Percentiles rank a stretch among this genome's conserved stretches.
Conservation (phyloP, 2,329 filamentous ascomycete species). For the Sclerotinia nivalis region DNA sequence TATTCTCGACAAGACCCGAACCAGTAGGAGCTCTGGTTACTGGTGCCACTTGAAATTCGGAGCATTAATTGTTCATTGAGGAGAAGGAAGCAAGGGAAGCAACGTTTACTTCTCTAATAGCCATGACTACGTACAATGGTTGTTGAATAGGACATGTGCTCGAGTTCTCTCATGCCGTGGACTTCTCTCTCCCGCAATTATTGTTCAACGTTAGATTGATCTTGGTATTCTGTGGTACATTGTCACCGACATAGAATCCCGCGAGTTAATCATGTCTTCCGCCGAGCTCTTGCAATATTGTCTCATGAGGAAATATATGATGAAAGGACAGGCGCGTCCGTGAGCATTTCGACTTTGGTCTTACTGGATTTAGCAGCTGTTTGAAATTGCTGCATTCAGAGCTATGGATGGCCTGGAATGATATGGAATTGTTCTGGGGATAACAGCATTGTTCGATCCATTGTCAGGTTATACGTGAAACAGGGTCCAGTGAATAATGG, state of each 20-base stretch:
- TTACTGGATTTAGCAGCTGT: neutral
- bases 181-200: too few species aligned
- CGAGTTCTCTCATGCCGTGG: neutral
- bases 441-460: neutral
- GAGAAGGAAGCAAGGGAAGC: neutral
- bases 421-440: neutral
- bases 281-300: neutral
- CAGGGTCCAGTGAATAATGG: neutral
- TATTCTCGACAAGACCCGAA: slow-evolving; percentile 83
- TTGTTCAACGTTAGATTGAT: too few species aligned
- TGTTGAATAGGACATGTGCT: neutral
- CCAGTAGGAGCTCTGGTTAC: slow-evolving; percentile 59
- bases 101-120: neutral
- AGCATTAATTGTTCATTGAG: neutral
- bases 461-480: neutral
- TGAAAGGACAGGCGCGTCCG: neutral
- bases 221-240: neutral
- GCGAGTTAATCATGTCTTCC: neutral
- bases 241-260: neutral
- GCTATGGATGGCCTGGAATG: neutral
- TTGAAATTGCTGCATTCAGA: neutral
- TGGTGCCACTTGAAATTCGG: neutral
- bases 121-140: neutral
- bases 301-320: neutral
- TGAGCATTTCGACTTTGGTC: neutral